These are phyloP conservation scores for Allomyces javanicus DNA, from an alignment of 192 early-diverging fungal species.

Conservation along the genomic window DNA sequence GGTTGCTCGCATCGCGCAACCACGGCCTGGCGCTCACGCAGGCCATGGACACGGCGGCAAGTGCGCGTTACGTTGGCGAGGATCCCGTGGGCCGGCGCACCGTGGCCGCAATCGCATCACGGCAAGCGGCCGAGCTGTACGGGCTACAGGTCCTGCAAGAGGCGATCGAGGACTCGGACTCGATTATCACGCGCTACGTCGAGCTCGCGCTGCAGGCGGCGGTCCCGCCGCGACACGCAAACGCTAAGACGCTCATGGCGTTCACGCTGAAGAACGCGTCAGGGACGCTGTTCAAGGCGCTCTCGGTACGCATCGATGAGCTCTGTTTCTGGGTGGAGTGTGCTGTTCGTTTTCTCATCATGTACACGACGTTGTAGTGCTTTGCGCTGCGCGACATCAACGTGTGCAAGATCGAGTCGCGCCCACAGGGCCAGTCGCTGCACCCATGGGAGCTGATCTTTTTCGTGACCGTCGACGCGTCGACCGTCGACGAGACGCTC, in stretches of 20 bases:
- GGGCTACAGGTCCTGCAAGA: not conserved
- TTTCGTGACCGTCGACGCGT: not conserved
- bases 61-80: not conserved
- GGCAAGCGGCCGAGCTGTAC: not conserved
- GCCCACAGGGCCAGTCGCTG: not conserved
- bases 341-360: too few species aligned
- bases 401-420: constrained; percentile 6
- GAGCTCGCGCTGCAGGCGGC: not conserved
- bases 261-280: constrained; percentile 2
- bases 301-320: not conserved
- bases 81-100: not conserved
- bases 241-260: constrained; percentile 3
- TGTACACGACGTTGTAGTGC: not conserved
- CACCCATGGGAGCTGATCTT: not conserved
- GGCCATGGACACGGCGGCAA: constrained; percentile 1
- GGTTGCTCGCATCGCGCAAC: not conserved
- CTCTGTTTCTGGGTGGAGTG: too few species aligned
- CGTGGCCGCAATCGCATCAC: not conserved
- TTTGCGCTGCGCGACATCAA: constrained; percentile 8
- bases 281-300: constrained; percentile 5
- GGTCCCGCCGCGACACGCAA: constrained; percentile 1
- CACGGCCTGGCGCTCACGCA: not conserved
- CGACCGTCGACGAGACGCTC: not conserved
- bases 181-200: constrained; percentile 1
- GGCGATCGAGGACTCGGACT: not conserved